phyloP scores from a whole-genome alignment of 108 stramenopile species.

The Craspedostauros australis region DNA sequence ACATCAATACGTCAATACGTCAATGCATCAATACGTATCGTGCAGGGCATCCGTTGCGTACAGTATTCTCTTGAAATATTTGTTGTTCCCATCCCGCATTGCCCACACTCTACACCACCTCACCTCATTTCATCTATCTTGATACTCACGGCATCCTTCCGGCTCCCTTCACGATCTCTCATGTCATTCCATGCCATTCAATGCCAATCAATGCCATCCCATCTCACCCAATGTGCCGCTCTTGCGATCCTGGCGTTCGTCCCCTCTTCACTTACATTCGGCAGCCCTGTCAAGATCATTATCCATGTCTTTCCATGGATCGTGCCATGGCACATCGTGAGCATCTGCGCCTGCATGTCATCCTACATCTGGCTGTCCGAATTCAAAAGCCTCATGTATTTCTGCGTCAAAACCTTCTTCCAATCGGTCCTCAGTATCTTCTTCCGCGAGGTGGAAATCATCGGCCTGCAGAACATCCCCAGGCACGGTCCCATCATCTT shows the following conservation, averaged over 20 bases:
- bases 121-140: conserved; percentile 3
- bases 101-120: not conserved
- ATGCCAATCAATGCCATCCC: conserved; percentile 1
- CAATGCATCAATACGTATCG: too few species aligned
- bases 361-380: conserved; percentile 74
- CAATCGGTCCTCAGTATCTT: conserved; percentile 82
- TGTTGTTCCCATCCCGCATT: not conserved
- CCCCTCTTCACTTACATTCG: not conserved
- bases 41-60: too few species aligned
- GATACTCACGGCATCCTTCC: not conserved
- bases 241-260: not conserved
- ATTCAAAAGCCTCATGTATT: conserved; percentile 80
- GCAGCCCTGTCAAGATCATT: conserved; percentile 87
- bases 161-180: conserved; percentile 1
- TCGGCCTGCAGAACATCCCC: conserved; percentile 90
- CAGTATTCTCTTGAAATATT: not conserved
- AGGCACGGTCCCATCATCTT: conserved; percentile 91
- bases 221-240: too few species aligned
- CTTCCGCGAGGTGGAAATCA: conserved; percentile 81
- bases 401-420: conserved; percentile 76
- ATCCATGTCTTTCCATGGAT: conserved; percentile 74
- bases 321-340: conserved; percentile 74
- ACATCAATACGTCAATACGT: too few species aligned
- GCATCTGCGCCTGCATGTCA: conserved; percentile 50
- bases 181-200: not conserved